Conservation (phyloP, 164 flowering plant genomes). For the Kalanchoe fedtschenkoi region DNA sequence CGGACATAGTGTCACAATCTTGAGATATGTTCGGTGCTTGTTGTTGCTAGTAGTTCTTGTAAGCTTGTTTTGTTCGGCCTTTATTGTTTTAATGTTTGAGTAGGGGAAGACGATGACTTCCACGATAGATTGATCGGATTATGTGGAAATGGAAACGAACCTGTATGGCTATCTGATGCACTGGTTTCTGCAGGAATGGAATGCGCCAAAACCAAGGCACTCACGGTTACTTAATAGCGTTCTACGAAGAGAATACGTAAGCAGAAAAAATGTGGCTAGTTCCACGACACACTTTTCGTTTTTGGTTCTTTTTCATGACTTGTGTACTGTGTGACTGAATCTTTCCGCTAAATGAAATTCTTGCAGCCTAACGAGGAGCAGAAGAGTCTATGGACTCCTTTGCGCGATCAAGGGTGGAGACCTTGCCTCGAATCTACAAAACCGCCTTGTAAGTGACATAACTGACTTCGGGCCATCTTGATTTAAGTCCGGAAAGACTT, state of each 20-base stretch:
- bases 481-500: too few species aligned
- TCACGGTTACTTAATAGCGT: slow-evolving; percentile 63
- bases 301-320: background rate
- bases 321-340: background rate
- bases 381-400: slow-evolving; percentile 70
- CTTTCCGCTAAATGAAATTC: background rate
- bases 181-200: slow-evolving; percentile 55
- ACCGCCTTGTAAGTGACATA: slow-evolving; percentile 35
- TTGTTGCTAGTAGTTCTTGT: too few species aligned
- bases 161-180: background rate
- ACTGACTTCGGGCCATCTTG: background rate
- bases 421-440: slow-evolving; percentile 30
- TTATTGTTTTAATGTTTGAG: too few species aligned
- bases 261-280: slow-evolving; percentile 11
- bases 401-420: slow-evolving; percentile 65
- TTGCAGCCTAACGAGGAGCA: slow-evolving; percentile 38
- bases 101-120: too few species aligned
- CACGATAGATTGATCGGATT: background rate
- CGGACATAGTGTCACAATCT: too few species aligned
- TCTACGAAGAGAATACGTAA: slow-evolving; percentile 44
- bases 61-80: too few species aligned
- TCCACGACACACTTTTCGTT: background rate
- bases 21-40: too few species aligned
- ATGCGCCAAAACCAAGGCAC: slow-evolving; percentile 71
- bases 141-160: background rate